These are phyloP conservation scores for Epichloe uncinata DNA, from an alignment of 2,329 filamentous ascomycete genomes.

Conservation along the genomic window DNA sequence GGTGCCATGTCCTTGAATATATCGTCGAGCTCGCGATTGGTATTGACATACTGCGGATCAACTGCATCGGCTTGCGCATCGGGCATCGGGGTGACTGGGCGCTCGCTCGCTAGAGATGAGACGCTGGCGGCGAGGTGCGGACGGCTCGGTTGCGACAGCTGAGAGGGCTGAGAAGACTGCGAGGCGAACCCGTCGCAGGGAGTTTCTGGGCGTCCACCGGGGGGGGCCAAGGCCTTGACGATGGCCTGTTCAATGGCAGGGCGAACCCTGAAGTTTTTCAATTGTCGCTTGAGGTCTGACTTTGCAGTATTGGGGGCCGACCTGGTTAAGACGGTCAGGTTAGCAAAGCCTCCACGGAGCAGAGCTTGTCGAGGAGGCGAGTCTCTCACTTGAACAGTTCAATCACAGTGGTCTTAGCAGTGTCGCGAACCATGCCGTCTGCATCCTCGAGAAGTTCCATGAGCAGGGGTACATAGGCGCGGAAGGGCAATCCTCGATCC, in stretches of 20 bases:
- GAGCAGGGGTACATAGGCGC: slow-evolving; percentile 65
- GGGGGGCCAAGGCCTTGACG: slow-evolving; percentile 55
- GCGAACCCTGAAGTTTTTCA: slow-evolving; percentile 72
- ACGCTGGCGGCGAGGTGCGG: slow-evolving; percentile 36
- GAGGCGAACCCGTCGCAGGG: slow-evolving; percentile 25
- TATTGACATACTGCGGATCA: slow-evolving; percentile 74
- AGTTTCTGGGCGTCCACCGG: slow-evolving; percentile 31
- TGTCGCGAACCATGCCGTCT: slow-evolving; percentile 74
- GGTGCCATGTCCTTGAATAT: slow-evolving; percentile 68
- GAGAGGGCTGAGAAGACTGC: background rate
- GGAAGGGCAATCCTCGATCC: slow-evolving; percentile 67
- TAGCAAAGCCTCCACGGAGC: background rate
- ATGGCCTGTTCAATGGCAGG: slow-evolving; percentile 77
- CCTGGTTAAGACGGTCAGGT: slow-evolving; percentile 25
- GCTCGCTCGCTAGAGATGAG: slow-evolving; percentile 34
- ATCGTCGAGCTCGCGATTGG: slow-evolving; percentile 77
- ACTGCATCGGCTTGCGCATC: slow-evolving; percentile 55
- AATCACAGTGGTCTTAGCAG: slow-evolving; percentile 70
- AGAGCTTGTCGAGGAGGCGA: background rate
- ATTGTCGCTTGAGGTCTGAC: slow-evolving; percentile 74
- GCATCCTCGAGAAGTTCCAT: slow-evolving; percentile 85
- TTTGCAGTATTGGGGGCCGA: slow-evolving; percentile 73
- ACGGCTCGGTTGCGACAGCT: slow-evolving; percentile 20
- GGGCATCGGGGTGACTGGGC: slow-evolving; percentile 46
- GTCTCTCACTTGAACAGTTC: slow-evolving; percentile 65